Base-by-base conservation (phyloP, 2,329 filamentous ascomycete genomes). In the Ploettnerulaceae sp. region DNA sequence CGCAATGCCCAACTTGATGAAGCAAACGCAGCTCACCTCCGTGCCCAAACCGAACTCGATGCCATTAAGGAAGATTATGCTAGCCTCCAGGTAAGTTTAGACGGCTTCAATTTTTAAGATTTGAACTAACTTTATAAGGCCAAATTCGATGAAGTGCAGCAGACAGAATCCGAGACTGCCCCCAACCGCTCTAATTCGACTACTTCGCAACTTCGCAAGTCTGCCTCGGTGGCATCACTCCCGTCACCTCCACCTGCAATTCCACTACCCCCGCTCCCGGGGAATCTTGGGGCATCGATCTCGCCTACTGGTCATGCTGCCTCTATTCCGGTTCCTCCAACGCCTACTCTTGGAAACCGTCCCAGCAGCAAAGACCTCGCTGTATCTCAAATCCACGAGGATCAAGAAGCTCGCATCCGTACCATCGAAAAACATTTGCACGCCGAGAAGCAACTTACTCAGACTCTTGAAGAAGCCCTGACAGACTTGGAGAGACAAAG, bases 371-470 rank as follows among this genome's bases (percentile, higher is more conserved):
- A 93, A 65, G 89, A 95, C 47, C 74, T 83, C 31, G 73, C 71
- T 41, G 77, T 84, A 49, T 79, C 83, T 39, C 90, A 96, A 61
- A 77, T 95, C 55, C 81, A 91, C 50, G 91, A 97, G 62, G 93
- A 98, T 59, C 90, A 96, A 66, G 93, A 98, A 65, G 86, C 88
- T 33, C 89, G 90, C 54, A 94, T 98, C 63, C 84, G 86, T 50
- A 94, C 89, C 5, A 95, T 98, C 53, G 91, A 98, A 73, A 97
- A 96, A 72, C 89, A 97, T 63, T 77, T 98, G 18, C 85, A 86
- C 55, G 93, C 93, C 3, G 93, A 98, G 73, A 95, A 95, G 65
- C 91, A 97, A 66, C 82, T 98, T 49, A 98, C 91, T 0, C 84
- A 88, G 37, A 97, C 91, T 2, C 77, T 98, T 29, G 93, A 98